A percentile compares a stretch with the other conserved stretches of the same genome.
Evolutionary conservation across 495 filamentous ascomycete genomes (phyloP).

Genomic region (Lophiotrema nucula): DNA sequence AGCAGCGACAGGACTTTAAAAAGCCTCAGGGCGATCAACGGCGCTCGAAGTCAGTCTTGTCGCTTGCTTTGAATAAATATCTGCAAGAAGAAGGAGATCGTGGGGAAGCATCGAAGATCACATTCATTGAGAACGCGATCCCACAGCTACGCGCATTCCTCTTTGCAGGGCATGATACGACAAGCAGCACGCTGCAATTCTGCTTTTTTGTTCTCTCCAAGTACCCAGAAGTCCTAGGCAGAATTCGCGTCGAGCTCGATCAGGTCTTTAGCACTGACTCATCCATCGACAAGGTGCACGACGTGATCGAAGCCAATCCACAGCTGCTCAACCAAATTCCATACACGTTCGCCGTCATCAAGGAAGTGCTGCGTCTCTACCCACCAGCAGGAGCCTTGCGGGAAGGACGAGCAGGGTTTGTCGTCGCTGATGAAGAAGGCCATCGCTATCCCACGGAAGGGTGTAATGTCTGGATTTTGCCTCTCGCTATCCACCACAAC

Average conservation of each 20-base stretch:
- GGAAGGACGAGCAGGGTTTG: conserved; percentile 19
- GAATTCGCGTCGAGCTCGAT: conserved; percentile 42
- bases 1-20: no score
- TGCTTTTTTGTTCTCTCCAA: conserved; percentile 48
- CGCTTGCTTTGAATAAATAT: conserved; percentile 10
- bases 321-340: conserved; percentile 17
- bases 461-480: conserved; percentile 30
- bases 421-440: conserved; percentile 32
- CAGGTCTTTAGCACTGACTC: conserved; percentile 37
- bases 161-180: conserved; percentile 54
- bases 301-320: conserved; percentile 17
- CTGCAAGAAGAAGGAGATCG: neutral
- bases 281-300: conserved; percentile 15
- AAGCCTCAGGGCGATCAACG: neutral
- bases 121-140: conserved; percentile 21
- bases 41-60: conserved; percentile 10
- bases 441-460: conserved; percentile 38
- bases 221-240: conserved; percentile 42
- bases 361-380: conserved; percentile 26
- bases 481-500: conserved; percentile 27
- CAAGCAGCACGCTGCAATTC: conserved; percentile 45
- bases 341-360: conserved; percentile 22
- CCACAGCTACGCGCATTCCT: conserved; percentile 41
- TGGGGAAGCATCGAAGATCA: neutral
- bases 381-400: conserved; percentile 24